A percentile compares a stretch with the other conserved stretches of the same genome.
Evolutionary conservation across 768 basidiomycete genomes (phyloP).

Genomic region (Rhodocollybia butyracea): DNA sequence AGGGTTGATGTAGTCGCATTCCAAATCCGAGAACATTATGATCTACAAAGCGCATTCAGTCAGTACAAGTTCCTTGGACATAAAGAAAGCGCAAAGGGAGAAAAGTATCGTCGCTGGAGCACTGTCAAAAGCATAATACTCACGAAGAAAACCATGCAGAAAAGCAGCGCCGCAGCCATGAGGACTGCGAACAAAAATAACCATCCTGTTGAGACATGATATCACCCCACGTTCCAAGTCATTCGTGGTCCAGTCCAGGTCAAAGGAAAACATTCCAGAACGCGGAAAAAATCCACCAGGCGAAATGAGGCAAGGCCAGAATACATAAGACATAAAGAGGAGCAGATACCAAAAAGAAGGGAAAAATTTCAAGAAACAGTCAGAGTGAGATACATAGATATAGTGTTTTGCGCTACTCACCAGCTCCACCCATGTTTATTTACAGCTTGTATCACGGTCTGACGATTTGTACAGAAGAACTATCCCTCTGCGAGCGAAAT

Average conservation of each 20-base stretch:
- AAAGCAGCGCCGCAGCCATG: constrained; percentile 90
- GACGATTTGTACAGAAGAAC: no score
- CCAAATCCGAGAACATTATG: constrained; percentile 99
- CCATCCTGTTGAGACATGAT: constrained; percentile 61
- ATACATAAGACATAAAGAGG: background rate
- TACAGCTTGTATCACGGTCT: no score
- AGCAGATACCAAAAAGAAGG: background rate
- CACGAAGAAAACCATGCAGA: constrained; percentile 99
- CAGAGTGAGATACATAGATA: background rate
- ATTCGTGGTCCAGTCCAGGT: background rate
- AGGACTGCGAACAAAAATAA: constrained; percentile 96
- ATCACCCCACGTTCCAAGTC: background rate
- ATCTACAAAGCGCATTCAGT: constrained; percentile 53
- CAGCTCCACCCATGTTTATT: constrained; percentile 38
- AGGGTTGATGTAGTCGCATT: constrained; percentile 99
- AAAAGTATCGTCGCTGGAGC: background rate
- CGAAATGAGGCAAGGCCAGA: background rate
- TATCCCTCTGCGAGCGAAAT: no score
- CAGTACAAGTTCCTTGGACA: background rate
- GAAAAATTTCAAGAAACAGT: background rate
- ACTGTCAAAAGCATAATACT: constrained; percentile 30
- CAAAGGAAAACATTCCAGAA: background rate
- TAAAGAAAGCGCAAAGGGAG: background rate
- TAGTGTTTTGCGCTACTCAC: constrained; percentile 22
- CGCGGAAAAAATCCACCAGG: background rate